Evolutionary conservation across 257 asterid species (phyloP).

Genomic region (Petunia axillaris): DNA sequence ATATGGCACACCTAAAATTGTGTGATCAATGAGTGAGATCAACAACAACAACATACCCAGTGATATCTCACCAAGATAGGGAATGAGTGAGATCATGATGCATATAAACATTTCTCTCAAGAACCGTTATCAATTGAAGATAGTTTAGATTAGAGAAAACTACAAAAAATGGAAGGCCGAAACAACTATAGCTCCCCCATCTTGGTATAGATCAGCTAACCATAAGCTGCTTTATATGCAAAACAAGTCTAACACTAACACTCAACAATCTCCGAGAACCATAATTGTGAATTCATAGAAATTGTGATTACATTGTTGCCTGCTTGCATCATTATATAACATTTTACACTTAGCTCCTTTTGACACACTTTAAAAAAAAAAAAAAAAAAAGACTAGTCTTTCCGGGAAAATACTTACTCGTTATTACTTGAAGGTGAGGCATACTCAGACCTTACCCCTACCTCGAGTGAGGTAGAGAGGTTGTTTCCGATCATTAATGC

Average conservation of each 20-base stretch:
- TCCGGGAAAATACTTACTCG: not conserved
- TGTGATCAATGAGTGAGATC: slow-evolving; percentile 33
- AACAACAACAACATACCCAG: slow-evolving; percentile 1
- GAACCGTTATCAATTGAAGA: not conserved
- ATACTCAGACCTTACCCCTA: no score
- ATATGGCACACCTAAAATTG: slow-evolving; percentile 82
- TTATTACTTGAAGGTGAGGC: not conserved
- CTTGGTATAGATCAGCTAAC: not conserved
- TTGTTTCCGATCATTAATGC: not conserved
- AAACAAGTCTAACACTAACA: no score
- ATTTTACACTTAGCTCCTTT: not conserved
- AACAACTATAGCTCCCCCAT: not conserved
- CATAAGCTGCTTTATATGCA: not conserved
- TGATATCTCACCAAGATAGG: not conserved
- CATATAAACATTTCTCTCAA: not conserved
- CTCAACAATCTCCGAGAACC: no score
- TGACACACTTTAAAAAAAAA: not conserved
- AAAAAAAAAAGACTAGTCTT: not conserved
- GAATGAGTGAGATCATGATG: slow-evolving; percentile 22
- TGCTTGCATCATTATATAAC: not conserved
- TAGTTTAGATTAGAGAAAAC: not conserved
- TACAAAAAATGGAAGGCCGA: not conserved
- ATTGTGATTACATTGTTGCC: not conserved
- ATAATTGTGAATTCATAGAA: no score
- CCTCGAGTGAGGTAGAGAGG: no score